Percentiles rank a stretch among this genome's conserved stretches.
Conservation (phyloP, 2,329 filamentous ascomycete species). For the Fusarium anguioides region DNA sequence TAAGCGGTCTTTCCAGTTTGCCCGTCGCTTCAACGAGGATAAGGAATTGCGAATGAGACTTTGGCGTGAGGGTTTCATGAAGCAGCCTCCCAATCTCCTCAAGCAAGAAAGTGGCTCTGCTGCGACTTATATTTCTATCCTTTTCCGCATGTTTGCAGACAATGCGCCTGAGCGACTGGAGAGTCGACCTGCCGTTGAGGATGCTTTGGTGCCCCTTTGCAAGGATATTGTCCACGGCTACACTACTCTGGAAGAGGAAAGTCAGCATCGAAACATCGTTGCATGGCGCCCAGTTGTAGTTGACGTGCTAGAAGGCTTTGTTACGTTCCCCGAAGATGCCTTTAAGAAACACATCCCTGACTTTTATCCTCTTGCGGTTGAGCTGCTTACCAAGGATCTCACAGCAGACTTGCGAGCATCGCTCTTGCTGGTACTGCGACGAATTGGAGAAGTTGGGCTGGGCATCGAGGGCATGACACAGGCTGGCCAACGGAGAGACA, state of each 20-base stretch:
- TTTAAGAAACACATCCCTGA: conserved; percentile 83
- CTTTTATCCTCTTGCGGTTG: conserved; percentile 89
- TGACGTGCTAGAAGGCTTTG: conserved; percentile 93
- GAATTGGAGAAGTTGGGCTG: conserved; percentile 82
- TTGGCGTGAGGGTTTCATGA: conserved; percentile 99
- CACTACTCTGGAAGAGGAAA: conserved; percentile 89
- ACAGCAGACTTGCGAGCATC: conserved; percentile 81
- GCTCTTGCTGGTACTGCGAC: conserved; percentile 79
- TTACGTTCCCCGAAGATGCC: conserved; percentile 80
- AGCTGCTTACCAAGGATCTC: conserved; percentile 84
- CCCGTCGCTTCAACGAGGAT: conserved; percentile 96
- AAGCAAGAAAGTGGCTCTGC: conserved; percentile 96
- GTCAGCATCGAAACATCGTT: conserved; percentile 94
- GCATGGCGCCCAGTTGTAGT: conserved; percentile 98
- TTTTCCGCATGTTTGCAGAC: conserved; percentile 98
- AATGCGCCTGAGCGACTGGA: conserved; percentile 83
- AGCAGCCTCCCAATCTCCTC: conserved; percentile 95
- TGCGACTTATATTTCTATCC: conserved; percentile 93
- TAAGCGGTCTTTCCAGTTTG: conserved; percentile 97
- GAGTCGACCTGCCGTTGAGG: conserved; percentile 85
- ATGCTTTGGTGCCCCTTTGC: conserved; percentile 92
- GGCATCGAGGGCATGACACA: conserved; percentile 64
- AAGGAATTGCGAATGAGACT: conserved; percentile 94
- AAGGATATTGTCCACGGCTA: conserved; percentile 93
- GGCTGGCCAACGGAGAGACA: conserved; percentile 53